phyloP scores from a whole-genome alignment of 2,329 filamentous ascomycete genomes.

The Simplicillium sp. region DNA sequence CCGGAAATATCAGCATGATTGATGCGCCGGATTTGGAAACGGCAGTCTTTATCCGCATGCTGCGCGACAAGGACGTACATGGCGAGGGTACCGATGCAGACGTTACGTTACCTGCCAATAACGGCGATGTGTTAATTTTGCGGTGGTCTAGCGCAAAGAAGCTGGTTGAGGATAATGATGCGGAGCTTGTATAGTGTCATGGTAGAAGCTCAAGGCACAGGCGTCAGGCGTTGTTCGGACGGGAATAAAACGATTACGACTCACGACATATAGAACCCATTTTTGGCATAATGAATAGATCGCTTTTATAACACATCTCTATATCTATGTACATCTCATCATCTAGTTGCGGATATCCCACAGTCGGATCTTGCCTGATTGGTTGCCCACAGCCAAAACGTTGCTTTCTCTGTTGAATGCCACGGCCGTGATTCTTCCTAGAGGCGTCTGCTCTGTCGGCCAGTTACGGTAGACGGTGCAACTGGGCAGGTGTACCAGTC shows the following conservation, averaged over 20 bases:
- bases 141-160: constrained; percentile 65
- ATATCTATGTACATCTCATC: neutral
- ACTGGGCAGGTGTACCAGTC: constrained; percentile 79
- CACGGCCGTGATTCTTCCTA: constrained; percentile 72
- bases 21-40: constrained; percentile 74
- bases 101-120: constrained; percentile 44
- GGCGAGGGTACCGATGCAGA: constrained; percentile 57
- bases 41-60: constrained; percentile 74
- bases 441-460: constrained; percentile 82
- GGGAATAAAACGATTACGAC: neutral
- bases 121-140: constrained; percentile 60
- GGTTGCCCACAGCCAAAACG: constrained; percentile 77
- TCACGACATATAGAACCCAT: neutral
- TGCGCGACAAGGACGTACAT: constrained; percentile 49
- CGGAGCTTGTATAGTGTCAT: constrained; percentile 44
- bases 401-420: constrained; percentile 58
- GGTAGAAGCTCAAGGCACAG: neutral
- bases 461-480: constrained; percentile 96
- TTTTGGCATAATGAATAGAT: neutral
- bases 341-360: constrained; percentile 71
- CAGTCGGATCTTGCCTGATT: constrained; percentile 75
- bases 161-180: constrained; percentile 43
- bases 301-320: no score
- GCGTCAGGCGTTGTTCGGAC: neutral
- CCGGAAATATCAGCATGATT: constrained; percentile 86